These are phyloP conservation scores for Fusarium oligoseptatum DNA, from an alignment of 2,329 filamentous ascomycete species.

Conservation along the genomic window DNA sequence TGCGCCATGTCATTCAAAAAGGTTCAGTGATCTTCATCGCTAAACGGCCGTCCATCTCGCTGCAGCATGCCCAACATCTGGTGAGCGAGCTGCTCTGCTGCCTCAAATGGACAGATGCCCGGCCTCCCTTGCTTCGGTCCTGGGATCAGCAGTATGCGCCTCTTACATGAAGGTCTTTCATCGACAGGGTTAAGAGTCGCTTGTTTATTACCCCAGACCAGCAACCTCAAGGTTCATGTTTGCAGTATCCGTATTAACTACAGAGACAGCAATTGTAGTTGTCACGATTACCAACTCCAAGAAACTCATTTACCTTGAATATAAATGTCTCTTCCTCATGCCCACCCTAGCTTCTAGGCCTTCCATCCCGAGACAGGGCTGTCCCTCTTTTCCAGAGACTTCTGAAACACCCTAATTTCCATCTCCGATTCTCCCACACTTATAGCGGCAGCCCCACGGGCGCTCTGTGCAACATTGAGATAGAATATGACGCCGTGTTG, in stretches of 20 bases:
- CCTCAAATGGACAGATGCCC: conserved; percentile 33
- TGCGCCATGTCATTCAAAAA: conserved; percentile 23
- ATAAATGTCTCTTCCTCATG: neutral
- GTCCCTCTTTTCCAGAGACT: conserved; percentile 11
- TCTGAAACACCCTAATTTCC: conserved; percentile 46
- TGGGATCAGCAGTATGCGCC: conserved; percentile 1
- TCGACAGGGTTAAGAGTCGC: conserved; percentile 23
- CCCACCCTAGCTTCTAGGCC: neutral
- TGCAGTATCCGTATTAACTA: neutral
- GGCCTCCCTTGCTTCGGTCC: conserved; percentile 6
- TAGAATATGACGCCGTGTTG: conserved; percentile 2
- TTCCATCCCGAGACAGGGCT: conserved; percentile 32
- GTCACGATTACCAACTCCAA: neutral
- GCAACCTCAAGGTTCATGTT: neutral
- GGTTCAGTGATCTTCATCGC: conserved; percentile 23
- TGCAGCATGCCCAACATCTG: neutral
- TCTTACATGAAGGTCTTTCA: conserved; percentile 1
- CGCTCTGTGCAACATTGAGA: neutral
- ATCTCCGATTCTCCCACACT: conserved; percentile 17
- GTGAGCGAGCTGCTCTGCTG: conserved; percentile 10
- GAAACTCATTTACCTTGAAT: neutral
- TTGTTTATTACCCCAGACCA: conserved; percentile 25
- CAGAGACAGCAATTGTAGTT: neutral
- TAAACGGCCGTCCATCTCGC: conserved; percentile 12
- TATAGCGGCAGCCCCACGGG: conserved; percentile 11